Conservation (phyloP, 2,329 filamentous ascomycete genomes). For the Fusarium fracticaudum region DNA sequence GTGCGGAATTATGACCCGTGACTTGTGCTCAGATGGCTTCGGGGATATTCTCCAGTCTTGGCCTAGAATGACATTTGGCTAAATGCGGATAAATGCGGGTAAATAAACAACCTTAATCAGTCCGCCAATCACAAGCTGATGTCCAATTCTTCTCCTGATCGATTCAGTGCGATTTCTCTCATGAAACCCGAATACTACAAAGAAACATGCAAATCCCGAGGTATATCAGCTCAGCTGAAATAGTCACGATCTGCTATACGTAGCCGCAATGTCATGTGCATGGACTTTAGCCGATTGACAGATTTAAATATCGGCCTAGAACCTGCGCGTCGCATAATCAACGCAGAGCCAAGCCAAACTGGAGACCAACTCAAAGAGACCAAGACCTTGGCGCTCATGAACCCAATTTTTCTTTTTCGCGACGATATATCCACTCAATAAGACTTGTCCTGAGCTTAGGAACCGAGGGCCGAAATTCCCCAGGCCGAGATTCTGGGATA, state of each 20-base stretch:
- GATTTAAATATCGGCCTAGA: background rate
- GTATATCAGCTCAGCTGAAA: background rate
- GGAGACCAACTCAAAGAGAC: background rate
- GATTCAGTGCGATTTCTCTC: background rate
- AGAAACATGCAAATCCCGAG: background rate
- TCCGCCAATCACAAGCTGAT: background rate
- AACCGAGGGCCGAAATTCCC: constrained; percentile 25
- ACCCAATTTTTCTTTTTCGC: background rate
- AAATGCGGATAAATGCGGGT: constrained; percentile 26
- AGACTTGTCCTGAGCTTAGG: constrained; percentile 16
- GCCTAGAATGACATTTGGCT: constrained; percentile 13
- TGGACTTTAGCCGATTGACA: background rate
- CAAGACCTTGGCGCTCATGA: constrained; percentile 20
- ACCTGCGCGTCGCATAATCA: constrained; percentile 1
- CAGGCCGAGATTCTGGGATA: background rate
- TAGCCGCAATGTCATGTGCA: background rate
- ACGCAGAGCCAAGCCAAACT: constrained; percentile 7
- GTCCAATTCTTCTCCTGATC: background rate
- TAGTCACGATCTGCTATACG: background rate
- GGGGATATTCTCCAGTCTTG: constrained; percentile 19
- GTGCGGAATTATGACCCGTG: background rate
- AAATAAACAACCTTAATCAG: constrained; percentile 16
- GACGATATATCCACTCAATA: constrained; percentile 13
- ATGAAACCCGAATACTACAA: background rate
- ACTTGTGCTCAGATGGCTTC: background rate